These are phyloP conservation scores for Globisporangium megalacanthum DNA, from an alignment of 352 stramenopile species.

Conservation along the genomic window DNA sequence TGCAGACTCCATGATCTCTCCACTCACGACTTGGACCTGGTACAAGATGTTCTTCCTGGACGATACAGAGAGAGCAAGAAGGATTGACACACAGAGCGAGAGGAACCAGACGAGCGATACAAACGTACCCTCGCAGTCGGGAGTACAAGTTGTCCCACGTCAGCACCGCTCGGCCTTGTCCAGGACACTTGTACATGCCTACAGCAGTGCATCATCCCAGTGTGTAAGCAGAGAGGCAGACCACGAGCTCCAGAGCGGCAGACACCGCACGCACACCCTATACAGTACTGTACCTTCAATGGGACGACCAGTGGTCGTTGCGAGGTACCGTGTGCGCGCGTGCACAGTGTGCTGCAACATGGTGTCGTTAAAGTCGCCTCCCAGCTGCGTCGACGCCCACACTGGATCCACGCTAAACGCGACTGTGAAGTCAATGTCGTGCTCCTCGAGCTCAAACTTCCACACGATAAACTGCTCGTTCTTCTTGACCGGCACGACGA, in stretches of 20 bases:
- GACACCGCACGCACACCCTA: not conserved
- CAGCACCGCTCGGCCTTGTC: constrained; percentile 48
- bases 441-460: constrained; percentile 81
- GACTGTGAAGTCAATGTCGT: constrained; percentile 75
- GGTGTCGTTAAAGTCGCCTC: constrained; percentile 4
- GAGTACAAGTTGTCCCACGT: constrained; percentile 85
- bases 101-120: not conserved
- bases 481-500: constrained; percentile 38
- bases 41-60: constrained; percentile 79
- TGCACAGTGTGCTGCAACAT: constrained; percentile 47
- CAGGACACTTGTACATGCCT: constrained; percentile 54
- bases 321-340: constrained; percentile 51
- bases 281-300: constrained; percentile 33
- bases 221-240: not conserved
- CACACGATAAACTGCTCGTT: constrained; percentile 65
- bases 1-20: constrained; percentile 69
- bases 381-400: constrained; percentile 20
- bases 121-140: constrained; percentile 50
- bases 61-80: not conserved
- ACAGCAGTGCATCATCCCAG: not conserved
- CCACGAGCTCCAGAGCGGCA: not conserved
- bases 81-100: not conserved
- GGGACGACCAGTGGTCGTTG: constrained; percentile 36
- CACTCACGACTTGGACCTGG: constrained; percentile 62
- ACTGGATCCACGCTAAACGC: constrained; percentile 27